These are phyloP conservation scores for Zygotorulaspora sp. DNA, from an alignment of 805 yeast genomes.

Conservation along the genomic window DNA sequence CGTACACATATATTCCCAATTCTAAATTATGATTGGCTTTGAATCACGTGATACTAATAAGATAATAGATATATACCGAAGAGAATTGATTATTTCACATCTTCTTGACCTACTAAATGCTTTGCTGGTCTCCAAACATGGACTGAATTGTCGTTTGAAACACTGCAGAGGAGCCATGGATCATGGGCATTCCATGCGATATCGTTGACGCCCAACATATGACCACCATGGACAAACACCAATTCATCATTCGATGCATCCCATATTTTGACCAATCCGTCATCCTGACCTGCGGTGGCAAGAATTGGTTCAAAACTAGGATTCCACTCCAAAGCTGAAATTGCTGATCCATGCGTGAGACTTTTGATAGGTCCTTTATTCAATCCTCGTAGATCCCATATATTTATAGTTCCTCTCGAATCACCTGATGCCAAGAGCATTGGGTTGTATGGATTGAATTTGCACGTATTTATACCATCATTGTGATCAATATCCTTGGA, in stretches of 20 bases:
- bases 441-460: conserved; percentile 54
- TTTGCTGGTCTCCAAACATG: conserved; percentile 76
- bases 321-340: conserved; percentile 73
- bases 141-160: conserved; percentile 79
- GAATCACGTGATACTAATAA: conserved; percentile 24
- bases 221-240: conserved; percentile 77
- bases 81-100: no score
- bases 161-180: conserved; percentile 67
- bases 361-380: conserved; percentile 28
- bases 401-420: conserved; percentile 46
- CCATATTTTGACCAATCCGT: conserved; percentile 59
- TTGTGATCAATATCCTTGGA: conserved; percentile 15
- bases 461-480: conserved; percentile 52
- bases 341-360: conserved; percentile 43
- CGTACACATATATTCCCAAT: conserved; percentile 4
- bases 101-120: conserved; percentile 30
- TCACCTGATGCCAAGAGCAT: conserved; percentile 66
- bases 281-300: conserved; percentile 64
- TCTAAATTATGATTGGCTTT: conserved; percentile 17
- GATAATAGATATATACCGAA: no score
- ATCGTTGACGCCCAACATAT: conserved; percentile 81
- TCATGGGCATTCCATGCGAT: conserved; percentile 75
- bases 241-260: conserved; percentile 41
- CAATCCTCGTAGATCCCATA: conserved; percentile 63
- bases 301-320: conserved; percentile 49